These are phyloP conservation scores for Hansenula anomala DNA, from an alignment of 1,139 yeast species.

Conservation along the genomic window DNA sequence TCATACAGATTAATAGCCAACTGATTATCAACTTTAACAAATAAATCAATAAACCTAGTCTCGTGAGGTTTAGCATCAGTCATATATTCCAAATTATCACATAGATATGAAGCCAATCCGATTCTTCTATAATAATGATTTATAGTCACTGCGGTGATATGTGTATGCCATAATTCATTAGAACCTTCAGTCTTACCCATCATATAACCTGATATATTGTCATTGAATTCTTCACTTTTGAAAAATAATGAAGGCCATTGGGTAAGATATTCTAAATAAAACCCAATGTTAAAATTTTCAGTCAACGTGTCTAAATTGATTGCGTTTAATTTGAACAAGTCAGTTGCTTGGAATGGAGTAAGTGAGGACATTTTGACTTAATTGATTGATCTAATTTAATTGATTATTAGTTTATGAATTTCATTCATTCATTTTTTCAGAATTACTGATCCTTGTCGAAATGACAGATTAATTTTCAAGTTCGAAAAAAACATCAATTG, in stretches of 20 bases:
- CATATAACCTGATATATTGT: constrained; percentile 66
- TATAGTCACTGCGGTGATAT: constrained; percentile 93
- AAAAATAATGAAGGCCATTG: constrained; percentile 90
- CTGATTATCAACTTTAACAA: constrained; percentile 79
- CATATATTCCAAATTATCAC: constrained; percentile 65
- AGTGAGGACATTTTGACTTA: constrained; percentile 82
- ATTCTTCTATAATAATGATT: constrained; percentile 78
- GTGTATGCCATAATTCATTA: constrained; percentile 88
- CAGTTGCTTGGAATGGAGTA: constrained; percentile 82
- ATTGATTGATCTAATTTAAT: not conserved
- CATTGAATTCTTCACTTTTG: constrained; percentile 48
- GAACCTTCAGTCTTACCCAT: constrained; percentile 96
- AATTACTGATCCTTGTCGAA: not conserved
- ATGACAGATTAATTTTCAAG: not conserved
- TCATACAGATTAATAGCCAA: constrained; percentile 81
- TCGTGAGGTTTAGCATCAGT: constrained; percentile 68
- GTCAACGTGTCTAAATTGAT: constrained; percentile 86
- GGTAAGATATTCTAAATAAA: constrained; percentile 77
- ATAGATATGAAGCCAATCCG: constrained; percentile 77
- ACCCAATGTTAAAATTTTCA: constrained; percentile 81
- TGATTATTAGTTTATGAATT: not conserved
- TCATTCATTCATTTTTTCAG: not conserved
- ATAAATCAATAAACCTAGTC: constrained; percentile 83
- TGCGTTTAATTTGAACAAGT: constrained; percentile 64
- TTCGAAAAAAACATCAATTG: not conserved